Evolutionary conservation across 176 grass and related monocot species (phyloP), one percentile per base, ranked within the genome.

Genomic region (Microstegium vimineum): DNA sequence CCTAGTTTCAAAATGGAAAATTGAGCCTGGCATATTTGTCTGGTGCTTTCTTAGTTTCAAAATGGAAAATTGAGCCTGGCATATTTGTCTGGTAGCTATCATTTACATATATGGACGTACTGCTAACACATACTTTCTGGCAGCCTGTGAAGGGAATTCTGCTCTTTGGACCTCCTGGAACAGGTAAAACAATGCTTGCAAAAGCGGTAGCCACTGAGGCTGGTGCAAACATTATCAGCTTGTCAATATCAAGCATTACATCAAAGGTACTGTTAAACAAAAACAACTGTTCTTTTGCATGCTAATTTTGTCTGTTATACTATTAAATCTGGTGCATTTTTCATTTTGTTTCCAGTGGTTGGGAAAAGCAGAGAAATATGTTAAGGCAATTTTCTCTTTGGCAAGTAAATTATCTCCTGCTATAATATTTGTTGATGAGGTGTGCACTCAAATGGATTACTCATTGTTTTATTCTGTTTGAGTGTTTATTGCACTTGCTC

Each of bases 101-200:
- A 26, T 69, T 71, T 10, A 10, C 52, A 28, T 23, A 31, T 12
- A 30, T 81, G 10, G 17, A 79, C 66, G 61, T n/a, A 32, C 40
- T 43, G 30, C 51, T 11, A 36, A 35, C 38, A 74, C 46, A 25
- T 82, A 77, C 63, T 83, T 73, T 81, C 68, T 87, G 73, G 65
- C 83, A 97, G 94, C 86, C 94, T 69, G 85, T 83, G 77, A 93
- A 97, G 69, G 91, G 94, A 81, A 93, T 97, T 87, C 74, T 97
- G 84, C 91, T 93, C 51, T 97, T 97, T 91, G 94, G 94, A 31
- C 91, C 91, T 78, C 91, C 94, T 66, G 94, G 94, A 52, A 93
- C 91, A n/a, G 94, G 89, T 32, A 97, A 97, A 88, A 97, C 94
- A 52, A 90, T 97, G 89, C 89, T 97, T 52, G 94, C 94, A 33